Percentiles rank a stretch among this genome's conserved stretches.
Evolutionary conservation across 805 yeast genomes (phyloP).

Genomic region (Lachancea kluyveri): DNA sequence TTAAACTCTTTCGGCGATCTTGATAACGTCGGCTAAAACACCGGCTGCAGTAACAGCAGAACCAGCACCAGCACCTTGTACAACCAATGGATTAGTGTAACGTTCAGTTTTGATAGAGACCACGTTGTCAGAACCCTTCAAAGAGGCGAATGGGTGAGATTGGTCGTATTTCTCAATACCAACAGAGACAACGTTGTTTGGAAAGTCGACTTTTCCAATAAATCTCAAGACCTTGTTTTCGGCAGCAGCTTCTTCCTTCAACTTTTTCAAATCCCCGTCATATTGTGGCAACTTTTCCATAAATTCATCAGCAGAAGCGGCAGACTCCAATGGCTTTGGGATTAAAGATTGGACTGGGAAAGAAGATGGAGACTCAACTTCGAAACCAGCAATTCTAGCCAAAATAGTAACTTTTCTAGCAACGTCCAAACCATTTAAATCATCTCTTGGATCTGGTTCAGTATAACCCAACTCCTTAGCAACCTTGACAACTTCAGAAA

Average conservation of each 20-base stretch:
- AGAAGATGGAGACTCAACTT: constrained; percentile 80
- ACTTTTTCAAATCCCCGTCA: constrained; percentile 70
- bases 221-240: constrained; percentile 87
- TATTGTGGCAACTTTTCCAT: constrained; percentile 73
- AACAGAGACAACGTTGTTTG: constrained; percentile 64
- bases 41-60: constrained; percentile 78
- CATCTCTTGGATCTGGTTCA: constrained; percentile 99
- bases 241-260: constrained; percentile 74
- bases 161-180: constrained; percentile 82
- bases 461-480: constrained; percentile 94
- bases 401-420: constrained; percentile 97
- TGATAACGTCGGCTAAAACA: constrained; percentile 88
- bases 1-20: constrained; percentile 77
- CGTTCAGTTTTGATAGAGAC: constrained; percentile 87
- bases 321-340: constrained; percentile 76
- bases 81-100: constrained; percentile 84
- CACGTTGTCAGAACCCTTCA: constrained; percentile 95
- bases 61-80: constrained; percentile 98
- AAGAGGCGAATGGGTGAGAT: constrained; percentile 92
- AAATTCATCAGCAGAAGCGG: constrained; percentile 70
- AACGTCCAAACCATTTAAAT: constrained; percentile 94
- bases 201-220: constrained; percentile 84
- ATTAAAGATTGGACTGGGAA: constrained; percentile 93
- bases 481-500: constrained; percentile 81
- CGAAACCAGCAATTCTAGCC: constrained; percentile 85